A percentile compares a stretch with the other conserved stretches of the same genome.
phyloP scores from a whole-genome alignment of 495 filamentous ascomycete genomes.

The Podospora sp. region DNA sequence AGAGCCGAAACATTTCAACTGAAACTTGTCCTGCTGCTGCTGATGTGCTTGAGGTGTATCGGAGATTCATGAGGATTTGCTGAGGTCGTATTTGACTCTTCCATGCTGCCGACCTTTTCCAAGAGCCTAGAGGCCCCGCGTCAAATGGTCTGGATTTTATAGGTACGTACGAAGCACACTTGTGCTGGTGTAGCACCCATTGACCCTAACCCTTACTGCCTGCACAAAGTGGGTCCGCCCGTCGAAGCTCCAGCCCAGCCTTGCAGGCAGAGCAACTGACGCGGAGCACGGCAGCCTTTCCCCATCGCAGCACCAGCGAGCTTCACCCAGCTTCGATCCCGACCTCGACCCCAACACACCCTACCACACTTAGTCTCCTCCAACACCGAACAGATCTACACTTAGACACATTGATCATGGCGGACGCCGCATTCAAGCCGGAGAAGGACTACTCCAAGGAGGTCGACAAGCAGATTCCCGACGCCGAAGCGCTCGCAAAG shows the following conservation, averaged over 20 bases:
- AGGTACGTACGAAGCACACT: not conserved
- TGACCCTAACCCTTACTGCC: conserved; percentile 17
- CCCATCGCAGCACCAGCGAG: conserved; percentile 15
- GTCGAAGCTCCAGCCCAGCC: conserved; percentile 11
- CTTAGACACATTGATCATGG: conserved; percentile 38
- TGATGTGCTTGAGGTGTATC: too few species aligned
- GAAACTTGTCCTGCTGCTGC: too few species aligned
- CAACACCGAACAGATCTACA: not conserved
- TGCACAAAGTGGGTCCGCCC: not conserved
- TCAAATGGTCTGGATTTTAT: not conserved
- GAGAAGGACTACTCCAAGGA: conserved; percentile 84
- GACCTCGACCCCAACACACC: not conserved
- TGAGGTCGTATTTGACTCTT: too few species aligned
- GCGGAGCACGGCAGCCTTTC: conserved; percentile 24
- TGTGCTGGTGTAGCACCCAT: not conserved
- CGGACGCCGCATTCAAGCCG: conserved; percentile 56
- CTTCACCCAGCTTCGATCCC: conserved; percentile 15
- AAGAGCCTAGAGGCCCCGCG: too few species aligned
- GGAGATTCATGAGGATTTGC: too few species aligned
- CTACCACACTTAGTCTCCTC: not conserved
- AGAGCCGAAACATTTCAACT: not conserved
- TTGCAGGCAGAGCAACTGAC: conserved; percentile 32
- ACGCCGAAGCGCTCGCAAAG: conserved; percentile 85
- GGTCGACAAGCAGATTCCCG: conserved; percentile 85
- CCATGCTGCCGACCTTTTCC: too few species aligned